Evolutionary conservation across 2,329 filamentous ascomycete genomes (phyloP).

Genomic region (Meredithiella fracta): DNA sequence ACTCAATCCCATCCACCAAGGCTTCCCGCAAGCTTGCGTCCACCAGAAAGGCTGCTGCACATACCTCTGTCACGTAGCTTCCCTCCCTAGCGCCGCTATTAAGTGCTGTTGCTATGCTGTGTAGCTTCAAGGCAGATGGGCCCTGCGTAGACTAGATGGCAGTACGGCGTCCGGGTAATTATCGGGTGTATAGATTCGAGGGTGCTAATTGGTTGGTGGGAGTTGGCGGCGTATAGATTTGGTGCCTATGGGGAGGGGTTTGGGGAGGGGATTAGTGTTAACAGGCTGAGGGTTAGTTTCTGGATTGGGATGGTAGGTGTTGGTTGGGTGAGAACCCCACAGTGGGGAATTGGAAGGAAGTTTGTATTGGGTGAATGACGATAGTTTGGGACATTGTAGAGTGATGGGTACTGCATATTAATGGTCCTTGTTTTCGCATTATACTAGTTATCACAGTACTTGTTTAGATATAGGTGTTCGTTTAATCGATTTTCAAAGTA

Average conservation of each 20-base stretch:
- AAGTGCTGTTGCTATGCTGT: no score
- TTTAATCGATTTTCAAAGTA: no score
- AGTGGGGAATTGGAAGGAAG: background rate
- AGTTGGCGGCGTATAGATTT: constrained; percentile 8
- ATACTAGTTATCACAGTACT: no score
- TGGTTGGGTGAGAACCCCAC: background rate
- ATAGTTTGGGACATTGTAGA: background rate
- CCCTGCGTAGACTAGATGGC: constrained; percentile 14
- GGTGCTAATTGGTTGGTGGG: constrained; percentile 10
- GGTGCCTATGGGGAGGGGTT: constrained; percentile 14
- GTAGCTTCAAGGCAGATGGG: constrained; percentile 13
- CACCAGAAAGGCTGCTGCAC: constrained; percentile 7
- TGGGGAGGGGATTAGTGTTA: background rate
- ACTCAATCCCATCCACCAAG: background rate
- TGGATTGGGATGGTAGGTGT: background rate
- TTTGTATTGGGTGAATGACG: background rate
- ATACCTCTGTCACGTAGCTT: constrained; percentile 4
- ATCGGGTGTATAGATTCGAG: constrained; percentile 2
- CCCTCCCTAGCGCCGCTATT: background rate
- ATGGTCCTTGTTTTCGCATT: no score
- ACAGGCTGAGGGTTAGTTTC: background rate
- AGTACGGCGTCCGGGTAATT: constrained; percentile 9
- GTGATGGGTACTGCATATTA: no score
- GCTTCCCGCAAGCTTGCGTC: background rate
- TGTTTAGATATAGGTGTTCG: no score